Evolutionary conservation across 345 rosid species (phyloP).

Genomic region (Arabidopsis arenosa): DNA sequence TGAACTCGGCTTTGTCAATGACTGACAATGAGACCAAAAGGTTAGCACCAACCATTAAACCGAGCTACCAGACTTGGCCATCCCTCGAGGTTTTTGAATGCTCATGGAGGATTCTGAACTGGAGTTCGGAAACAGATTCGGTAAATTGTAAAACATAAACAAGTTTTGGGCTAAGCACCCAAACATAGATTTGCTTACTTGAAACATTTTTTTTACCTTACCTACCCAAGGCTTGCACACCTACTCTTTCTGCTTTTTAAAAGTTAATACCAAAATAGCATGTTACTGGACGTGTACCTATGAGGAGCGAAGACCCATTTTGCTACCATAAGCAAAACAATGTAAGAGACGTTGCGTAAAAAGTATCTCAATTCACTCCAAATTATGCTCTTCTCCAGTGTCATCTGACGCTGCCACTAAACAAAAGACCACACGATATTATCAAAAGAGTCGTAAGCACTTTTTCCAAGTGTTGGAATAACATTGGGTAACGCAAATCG

Average conservation of each 20-base stretch:
- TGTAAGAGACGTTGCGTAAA: slow-evolving; percentile 1
- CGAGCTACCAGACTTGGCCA: not conserved
- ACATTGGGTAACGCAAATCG: slow-evolving; percentile 14
- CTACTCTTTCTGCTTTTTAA: not conserved
- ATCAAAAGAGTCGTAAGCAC: slow-evolving; percentile 29
- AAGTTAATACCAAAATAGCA: slow-evolving; percentile 4
- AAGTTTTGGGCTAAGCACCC: slow-evolving; percentile 23
- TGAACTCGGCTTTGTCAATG: slow-evolving; percentile 71
- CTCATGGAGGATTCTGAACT: slow-evolving; percentile 20
- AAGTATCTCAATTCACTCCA: not conserved
- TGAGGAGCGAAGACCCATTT: slow-evolving; percentile 12
- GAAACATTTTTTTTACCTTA: not conserved
- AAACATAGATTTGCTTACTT: not conserved
- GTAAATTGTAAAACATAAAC: slow-evolving; percentile 16
- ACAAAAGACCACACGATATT: slow-evolving; percentile 29
- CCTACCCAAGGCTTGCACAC: slow-evolving; percentile 8
- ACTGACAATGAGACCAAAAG: slow-evolving; percentile 20
- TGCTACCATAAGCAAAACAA: slow-evolving; percentile 23
- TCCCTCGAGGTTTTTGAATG: not conserved
- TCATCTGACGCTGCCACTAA: slow-evolving; percentile 3
- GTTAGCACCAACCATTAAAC: not conserved
- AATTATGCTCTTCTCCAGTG: not conserved
- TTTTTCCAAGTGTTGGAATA: slow-evolving; percentile 20
- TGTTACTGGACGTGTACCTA: slow-evolving; percentile 41
- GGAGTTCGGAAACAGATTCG: slow-evolving; percentile 18